Conservation (phyloP, 257 asterid genomes). For the Plantago ovata region DNA sequence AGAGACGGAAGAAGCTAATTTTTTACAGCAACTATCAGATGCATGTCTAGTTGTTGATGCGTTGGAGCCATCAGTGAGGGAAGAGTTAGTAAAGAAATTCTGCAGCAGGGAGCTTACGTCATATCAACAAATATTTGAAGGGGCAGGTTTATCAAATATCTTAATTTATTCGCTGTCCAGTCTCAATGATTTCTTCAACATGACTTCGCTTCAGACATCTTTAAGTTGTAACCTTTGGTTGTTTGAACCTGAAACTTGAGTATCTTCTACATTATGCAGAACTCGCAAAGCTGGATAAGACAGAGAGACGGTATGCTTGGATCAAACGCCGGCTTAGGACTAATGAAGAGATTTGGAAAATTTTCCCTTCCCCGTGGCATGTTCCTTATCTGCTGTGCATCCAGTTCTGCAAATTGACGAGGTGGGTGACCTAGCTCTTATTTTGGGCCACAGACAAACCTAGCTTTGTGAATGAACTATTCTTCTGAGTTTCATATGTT, state of each 20-base stretch:
- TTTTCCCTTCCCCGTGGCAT: constrained; percentile 87
- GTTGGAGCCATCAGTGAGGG: constrained; percentile 96
- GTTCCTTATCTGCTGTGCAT: constrained; percentile 87
- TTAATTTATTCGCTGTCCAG: constrained; percentile 56
- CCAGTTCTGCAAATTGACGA: constrained; percentile 95
- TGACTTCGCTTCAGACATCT: constrained; percentile 15
- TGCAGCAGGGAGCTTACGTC: constrained; percentile 92
- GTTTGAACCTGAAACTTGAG: constrained; percentile 20
- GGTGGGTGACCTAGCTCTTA: constrained; percentile 42
- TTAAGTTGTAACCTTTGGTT: constrained; percentile 16
- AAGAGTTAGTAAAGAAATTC: constrained; percentile 82
- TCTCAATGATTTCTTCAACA: constrained; percentile 25
- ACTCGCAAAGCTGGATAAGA: constrained; percentile 84
- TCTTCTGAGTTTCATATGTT: constrained; percentile 13
- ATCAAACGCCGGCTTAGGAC: constrained; percentile 85
- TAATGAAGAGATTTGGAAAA: constrained; percentile 93
- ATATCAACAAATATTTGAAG: constrained; percentile 93
- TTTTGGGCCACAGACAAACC: constrained; percentile 13
- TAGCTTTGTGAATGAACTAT: constrained; percentile 12
- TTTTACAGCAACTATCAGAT: constrained; percentile 88
- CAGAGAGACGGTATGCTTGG: constrained; percentile 96
- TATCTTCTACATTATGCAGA: constrained; percentile 38
- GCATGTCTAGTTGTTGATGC: constrained; percentile 98
- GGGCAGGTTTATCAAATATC: constrained; percentile 64
- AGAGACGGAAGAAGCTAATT: constrained; percentile 83